Conservation (phyloP, 2,329 filamentous ascomycete genomes). For the Cladophialophora yegresii region DNA sequence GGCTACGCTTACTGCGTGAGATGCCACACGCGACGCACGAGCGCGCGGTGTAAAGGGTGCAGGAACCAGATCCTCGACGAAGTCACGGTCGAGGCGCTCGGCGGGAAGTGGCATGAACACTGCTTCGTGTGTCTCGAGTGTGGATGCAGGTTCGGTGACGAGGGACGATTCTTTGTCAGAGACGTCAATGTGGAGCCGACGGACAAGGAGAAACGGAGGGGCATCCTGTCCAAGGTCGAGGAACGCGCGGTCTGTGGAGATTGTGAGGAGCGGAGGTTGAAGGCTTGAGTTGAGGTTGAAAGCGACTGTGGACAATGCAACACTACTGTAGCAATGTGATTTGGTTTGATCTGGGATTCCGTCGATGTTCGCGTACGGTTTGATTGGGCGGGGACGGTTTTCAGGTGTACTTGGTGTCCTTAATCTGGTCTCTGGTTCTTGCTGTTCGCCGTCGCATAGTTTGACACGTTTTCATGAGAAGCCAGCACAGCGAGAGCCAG, state of each 20-base stretch:
- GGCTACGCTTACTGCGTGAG: conserved; percentile 95
- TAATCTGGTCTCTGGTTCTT: not conserved
- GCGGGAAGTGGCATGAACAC: conserved; percentile 86
- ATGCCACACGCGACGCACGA: conserved; percentile 89
- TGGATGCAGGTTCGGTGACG: conserved; percentile 58
- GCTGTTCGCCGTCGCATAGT: not conserved
- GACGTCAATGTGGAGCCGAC: conserved; percentile 53
- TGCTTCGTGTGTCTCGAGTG: conserved; percentile 84
- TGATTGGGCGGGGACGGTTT: not conserved
- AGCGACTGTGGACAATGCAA: not conserved
- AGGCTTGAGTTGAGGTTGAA: conserved; percentile 45
- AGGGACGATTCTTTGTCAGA: conserved; percentile 64
- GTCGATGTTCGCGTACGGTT: not conserved
- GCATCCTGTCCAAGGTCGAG: conserved; percentile 44
- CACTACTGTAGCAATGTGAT: not conserved
- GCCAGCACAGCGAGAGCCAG: not conserved
- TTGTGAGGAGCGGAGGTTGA: conserved; percentile 64
- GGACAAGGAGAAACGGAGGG: conserved; percentile 50
- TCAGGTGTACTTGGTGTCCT: not conserved
- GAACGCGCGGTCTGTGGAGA: conserved; percentile 63
- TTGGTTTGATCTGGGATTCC: not conserved
- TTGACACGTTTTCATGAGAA: not conserved
- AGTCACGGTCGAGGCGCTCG: conserved; percentile 84
- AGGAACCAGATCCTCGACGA: conserved; percentile 82
- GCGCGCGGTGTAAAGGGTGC: conserved; percentile 85